Conservation (phyloP, 1,139 yeast species). For the Tardiomyces blankii region DNA sequence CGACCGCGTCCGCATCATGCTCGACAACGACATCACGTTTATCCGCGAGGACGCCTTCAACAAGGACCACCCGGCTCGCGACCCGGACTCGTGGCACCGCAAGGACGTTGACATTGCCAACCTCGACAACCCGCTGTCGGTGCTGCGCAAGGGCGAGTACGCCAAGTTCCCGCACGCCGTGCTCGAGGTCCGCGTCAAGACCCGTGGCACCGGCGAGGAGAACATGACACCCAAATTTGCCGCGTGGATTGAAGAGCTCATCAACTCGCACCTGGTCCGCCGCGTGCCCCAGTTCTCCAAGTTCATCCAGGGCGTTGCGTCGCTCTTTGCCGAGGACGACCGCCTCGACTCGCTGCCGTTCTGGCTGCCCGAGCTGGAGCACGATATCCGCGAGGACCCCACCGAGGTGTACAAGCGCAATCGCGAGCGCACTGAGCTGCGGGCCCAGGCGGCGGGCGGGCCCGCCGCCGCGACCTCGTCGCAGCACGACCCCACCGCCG, state of each 20-base stretch:
- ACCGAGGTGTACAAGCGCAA: constrained; percentile 43
- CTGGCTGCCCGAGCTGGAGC: constrained; percentile 89
- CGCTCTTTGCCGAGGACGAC: constrained; percentile 81
- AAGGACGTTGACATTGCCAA: constrained; percentile 71
- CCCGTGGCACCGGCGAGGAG: constrained; percentile 2
- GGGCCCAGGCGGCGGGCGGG: no score
- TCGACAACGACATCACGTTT: constrained; percentile 79
- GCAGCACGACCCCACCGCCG: background rate
- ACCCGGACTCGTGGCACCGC: constrained; percentile 86
- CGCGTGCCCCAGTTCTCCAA: constrained; percentile 88
- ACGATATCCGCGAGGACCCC: constrained; percentile 66
- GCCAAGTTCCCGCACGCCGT: constrained; percentile 83
- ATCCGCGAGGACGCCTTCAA: constrained; percentile 89
- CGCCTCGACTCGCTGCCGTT: constrained; percentile 82
- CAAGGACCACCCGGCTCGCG: constrained; percentile 74
- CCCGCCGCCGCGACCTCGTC: no score
- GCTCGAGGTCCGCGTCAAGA: constrained; percentile 67
- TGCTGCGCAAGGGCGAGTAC: constrained; percentile 78
- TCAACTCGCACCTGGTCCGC: constrained; percentile 72
- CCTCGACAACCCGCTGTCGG: constrained; percentile 54
- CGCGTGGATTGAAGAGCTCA: constrained; percentile 81
- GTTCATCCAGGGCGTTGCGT: constrained; percentile 83
- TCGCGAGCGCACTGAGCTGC: constrained; percentile 34
- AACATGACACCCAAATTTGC: constrained; percentile 4
- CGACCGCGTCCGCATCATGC: constrained; percentile 76